These are phyloP conservation scores for Fragaria vesca DNA, from an alignment of 306 rosid genomes.

Conservation along the genomic window DNA sequence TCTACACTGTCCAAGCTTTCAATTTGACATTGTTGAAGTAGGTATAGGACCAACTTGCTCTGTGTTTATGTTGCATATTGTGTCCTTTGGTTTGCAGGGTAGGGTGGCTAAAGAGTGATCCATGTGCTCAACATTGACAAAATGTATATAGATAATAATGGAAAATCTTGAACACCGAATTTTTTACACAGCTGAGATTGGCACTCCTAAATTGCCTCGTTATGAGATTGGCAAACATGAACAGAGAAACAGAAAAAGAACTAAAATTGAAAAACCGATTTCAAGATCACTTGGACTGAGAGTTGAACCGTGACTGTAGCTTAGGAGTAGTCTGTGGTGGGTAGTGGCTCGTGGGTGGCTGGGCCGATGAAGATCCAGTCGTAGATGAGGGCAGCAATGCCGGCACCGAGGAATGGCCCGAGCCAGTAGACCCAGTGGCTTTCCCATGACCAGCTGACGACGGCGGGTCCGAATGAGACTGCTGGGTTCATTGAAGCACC, in stretches of 20 bases:
- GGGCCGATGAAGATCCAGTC: slow-evolving; percentile 56
- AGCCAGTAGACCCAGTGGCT: slow-evolving; percentile 83
- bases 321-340: slow-evolving; percentile 39
- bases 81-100: not conserved
- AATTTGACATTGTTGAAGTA: not conserved
- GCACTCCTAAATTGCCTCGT: not conserved
- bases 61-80: not conserved
- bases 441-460: slow-evolving; percentile 70
- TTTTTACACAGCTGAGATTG: not conserved
- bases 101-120: slow-evolving; percentile 1
- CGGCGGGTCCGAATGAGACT: slow-evolving; percentile 84
- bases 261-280: slow-evolving; percentile 13
- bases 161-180: not conserved
- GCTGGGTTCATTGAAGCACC: slow-evolving; percentile 93
- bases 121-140: slow-evolving; percentile 6
- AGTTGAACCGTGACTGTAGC: not conserved
- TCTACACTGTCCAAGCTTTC: not conserved
- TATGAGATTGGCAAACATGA: slow-evolving; percentile 18
- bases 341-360: slow-evolving; percentile 53
- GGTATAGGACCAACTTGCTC: not conserved
- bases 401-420: slow-evolving; percentile 64
- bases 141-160: not conserved
- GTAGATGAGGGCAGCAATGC: slow-evolving; percentile 57
- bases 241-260: slow-evolving; percentile 7
- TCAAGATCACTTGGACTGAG: not conserved